phyloP scores from a whole-genome alignment of 2,329 filamentous ascomycete genomes.

The Penicillium sp. region DNA sequence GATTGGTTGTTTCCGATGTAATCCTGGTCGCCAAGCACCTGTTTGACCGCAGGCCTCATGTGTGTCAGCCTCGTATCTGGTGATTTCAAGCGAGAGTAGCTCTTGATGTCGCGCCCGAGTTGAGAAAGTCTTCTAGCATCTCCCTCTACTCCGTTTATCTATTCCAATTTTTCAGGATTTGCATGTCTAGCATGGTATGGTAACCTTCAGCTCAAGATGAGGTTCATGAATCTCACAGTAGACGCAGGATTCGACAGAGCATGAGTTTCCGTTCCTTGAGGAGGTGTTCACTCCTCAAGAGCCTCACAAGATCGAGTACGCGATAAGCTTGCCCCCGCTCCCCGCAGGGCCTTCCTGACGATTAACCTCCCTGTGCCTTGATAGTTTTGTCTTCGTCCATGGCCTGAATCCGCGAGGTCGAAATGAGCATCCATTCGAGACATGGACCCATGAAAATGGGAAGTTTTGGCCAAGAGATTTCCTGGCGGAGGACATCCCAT shows the following conservation, averaged over 20 bases:
- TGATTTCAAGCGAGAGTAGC: conserved; percentile 5
- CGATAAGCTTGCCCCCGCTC: not conserved
- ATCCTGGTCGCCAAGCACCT: conserved; percentile 9
- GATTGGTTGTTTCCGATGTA: conserved; percentile 16
- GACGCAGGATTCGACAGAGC: conserved; percentile 21
- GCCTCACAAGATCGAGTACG: conserved; percentile 36
- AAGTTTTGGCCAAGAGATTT: conserved; percentile 29
- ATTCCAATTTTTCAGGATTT: not conserved
- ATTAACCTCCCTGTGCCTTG: not conserved
- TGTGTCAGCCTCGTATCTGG: conserved; percentile 17
- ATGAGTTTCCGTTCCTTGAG: conserved; percentile 38
- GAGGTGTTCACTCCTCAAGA: conserved; percentile 33
- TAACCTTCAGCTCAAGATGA: not conserved
- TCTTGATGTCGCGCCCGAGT: not conserved
- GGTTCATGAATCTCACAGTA: not conserved
- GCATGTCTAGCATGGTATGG: not conserved
- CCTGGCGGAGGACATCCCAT: conserved; percentile 32
- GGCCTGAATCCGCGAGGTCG: conserved; percentile 37
- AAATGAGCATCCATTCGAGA: conserved; percentile 38
- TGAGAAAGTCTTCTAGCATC: not conserved
- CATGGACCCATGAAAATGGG: conserved; percentile 37
- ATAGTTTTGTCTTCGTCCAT: conserved; percentile 38
- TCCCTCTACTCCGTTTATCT: not conserved
- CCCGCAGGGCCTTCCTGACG: no score
- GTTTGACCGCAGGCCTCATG: conserved; percentile 18